Evolutionary conservation across 345 rosid species (phyloP).

Genomic region (Boechera retrofracta): DNA sequence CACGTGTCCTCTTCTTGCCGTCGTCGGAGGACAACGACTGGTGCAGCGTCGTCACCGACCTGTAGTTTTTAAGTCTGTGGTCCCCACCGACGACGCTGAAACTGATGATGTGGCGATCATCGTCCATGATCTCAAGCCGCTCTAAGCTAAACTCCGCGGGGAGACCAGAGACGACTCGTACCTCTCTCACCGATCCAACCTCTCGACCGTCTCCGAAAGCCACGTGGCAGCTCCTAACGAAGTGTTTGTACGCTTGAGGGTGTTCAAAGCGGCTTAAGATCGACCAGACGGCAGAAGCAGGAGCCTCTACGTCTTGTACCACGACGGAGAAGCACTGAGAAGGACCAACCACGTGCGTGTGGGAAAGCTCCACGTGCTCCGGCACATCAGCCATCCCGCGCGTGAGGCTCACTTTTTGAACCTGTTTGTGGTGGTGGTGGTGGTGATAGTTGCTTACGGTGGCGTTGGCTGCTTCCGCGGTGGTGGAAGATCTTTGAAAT

Average conservation of each 20-base stretch:
- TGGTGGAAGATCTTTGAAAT: constrained; percentile 47
- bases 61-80: constrained; percentile 76
- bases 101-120: constrained; percentile 74
- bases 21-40: constrained; percentile 43
- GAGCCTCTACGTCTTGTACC: constrained; percentile 66
- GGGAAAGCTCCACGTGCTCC: constrained; percentile 56
- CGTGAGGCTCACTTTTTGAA: constrained; percentile 47
- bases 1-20: constrained; percentile 55
- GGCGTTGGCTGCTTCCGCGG: constrained; percentile 36
- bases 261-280: constrained; percentile 79
- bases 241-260: constrained; percentile 86
- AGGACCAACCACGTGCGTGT: constrained; percentile 56
- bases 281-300: constrained; percentile 75
- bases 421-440: constrained; percentile 39
- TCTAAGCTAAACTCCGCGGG: constrained; percentile 85
- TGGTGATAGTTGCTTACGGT: constrained; percentile 10
- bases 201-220: constrained; percentile 67
- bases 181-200: constrained; percentile 75
- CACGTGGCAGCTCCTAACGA: constrained; percentile 75
- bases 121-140: constrained; percentile 85
- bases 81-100: constrained; percentile 89
- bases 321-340: constrained; percentile 72
- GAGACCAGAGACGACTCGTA: constrained; percentile 82
- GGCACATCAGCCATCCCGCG: constrained; percentile 51
- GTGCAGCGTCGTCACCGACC: constrained; percentile 86